phyloP scores from a whole-genome alignment of 768 basidiomycete genomes.

The Tricholoma furcatifolium region DNA sequence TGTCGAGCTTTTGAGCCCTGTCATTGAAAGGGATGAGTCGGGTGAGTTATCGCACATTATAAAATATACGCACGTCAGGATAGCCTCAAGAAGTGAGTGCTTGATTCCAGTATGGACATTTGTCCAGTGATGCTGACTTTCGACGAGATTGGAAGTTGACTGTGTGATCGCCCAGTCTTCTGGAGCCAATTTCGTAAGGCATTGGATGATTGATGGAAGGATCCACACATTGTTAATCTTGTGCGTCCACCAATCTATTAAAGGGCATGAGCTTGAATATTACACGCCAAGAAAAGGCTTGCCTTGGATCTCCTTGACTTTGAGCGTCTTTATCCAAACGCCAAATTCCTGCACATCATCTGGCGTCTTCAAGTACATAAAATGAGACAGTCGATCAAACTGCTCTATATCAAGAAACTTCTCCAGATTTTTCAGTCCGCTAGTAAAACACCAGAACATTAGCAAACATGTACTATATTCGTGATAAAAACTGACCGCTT shows the following conservation, averaged over 20 bases:
- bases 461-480: neutral
- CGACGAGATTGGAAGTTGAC: neutral
- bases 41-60: too few species aligned
- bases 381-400: neutral
- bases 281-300: too few species aligned
- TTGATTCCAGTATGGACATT: conserved; percentile 3
- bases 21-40: too few species aligned
- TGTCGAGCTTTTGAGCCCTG: neutral
- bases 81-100: conserved; percentile 1
- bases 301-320: neutral
- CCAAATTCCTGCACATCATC: neutral
- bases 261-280: too few species aligned
- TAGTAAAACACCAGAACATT: neutral
- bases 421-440: neutral
- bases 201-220: neutral
- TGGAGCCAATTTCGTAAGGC: neutral
- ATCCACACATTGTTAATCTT: neutral
- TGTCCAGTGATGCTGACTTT: conserved; percentile 4
- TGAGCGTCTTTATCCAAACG: neutral
- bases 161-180: conserved; percentile 1
- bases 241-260: neutral
- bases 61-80: neutral
- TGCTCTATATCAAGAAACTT: neutral
- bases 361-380: neutral
- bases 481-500: neutral